phyloP scores from a whole-genome alignment of 345 rosid species.

The Populus alba region DNA sequence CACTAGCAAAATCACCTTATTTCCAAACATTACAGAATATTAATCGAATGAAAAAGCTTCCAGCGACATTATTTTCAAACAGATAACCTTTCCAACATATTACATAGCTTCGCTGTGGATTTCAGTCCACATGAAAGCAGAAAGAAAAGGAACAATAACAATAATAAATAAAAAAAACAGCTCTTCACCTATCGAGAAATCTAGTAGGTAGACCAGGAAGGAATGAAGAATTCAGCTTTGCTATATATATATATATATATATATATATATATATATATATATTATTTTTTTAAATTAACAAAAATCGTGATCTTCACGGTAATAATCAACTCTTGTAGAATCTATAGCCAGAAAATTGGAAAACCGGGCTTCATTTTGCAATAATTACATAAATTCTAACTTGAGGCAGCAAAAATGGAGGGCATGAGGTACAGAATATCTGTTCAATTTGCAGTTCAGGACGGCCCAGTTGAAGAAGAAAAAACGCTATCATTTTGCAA shows the following conservation, averaged over 20 bases:
- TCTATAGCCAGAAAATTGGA: background rate
- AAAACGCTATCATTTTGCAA: background rate
- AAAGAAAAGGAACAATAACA: background rate
- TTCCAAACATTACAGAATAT: background rate
- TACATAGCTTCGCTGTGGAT: background rate
- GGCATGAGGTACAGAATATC: background rate
- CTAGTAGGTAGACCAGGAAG: background rate
- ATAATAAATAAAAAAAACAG: background rate
- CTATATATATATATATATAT: background rate
- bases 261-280: too few species aligned
- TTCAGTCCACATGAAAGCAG: background rate
- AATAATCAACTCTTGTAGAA: background rate
- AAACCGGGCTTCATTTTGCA: background rate
- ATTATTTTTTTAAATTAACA: too few species aligned
- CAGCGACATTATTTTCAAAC: background rate
- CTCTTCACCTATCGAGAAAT: background rate
- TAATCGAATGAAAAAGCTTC: background rate
- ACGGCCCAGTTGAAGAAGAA: background rate
- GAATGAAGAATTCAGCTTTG: background rate
- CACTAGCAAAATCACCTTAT: background rate
- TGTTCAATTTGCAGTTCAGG: background rate
- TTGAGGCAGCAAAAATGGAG: background rate
- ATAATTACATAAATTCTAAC: background rate
- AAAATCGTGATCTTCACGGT: background rate
- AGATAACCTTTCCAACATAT: background rate